Base-by-base conservation (phyloP, 1,139 yeast genomes). In the Saccharomyces hybrid region DNA sequence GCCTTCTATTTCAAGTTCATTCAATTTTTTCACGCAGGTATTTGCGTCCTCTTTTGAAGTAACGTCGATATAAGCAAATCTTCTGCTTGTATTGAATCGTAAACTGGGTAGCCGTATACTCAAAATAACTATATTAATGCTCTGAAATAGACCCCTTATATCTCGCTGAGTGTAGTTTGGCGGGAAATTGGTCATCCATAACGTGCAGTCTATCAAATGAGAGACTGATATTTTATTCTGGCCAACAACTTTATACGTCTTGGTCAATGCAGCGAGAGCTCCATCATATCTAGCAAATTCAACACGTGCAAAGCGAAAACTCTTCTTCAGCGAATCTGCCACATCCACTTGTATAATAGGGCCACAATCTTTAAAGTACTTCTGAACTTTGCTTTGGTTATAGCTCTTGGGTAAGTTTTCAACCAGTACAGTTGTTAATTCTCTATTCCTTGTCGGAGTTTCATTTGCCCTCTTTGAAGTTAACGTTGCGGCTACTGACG, bases 31-130 rank as follows among this genome's bases (percentile, higher is more conserved):
- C 0, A 80, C 74, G 0, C 90, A 89, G 0, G 60, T 54, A 0
- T 63, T 55, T 0, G 95, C 90, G 31, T 72, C 73, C 7, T 73
- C 73, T 0, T 47, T 27, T n/a, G 48, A 78, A 57, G 13, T 74
- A 67, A 0, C 73, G 62, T 88, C 96, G 13, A 87, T 75, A 63
- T 88, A 89, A 58, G 95, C 88, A 65, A 89, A 89, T 41, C 96
- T 69, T 55, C 96, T 75, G 23, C 77, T 77, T 3, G 79, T 69
- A 59, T 82, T 79, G 50, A 73, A 76, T 47, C 77, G 77, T 57
- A 85, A 79, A 0, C 86, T 79, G 0, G 97, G 97, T 47, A 88
- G 75, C 52, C 97, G 73, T 0, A 85, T 72, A 54, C 82, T 79
- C 5, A 82, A 62, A 2, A 64, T 60, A 0, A 66, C 56, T 0